Percentiles rank a stretch among this genome's conserved stretches.
phyloP scores from a whole-genome alignment of 208 protist genomes.

The Trypanosoma rangeli region DNA sequence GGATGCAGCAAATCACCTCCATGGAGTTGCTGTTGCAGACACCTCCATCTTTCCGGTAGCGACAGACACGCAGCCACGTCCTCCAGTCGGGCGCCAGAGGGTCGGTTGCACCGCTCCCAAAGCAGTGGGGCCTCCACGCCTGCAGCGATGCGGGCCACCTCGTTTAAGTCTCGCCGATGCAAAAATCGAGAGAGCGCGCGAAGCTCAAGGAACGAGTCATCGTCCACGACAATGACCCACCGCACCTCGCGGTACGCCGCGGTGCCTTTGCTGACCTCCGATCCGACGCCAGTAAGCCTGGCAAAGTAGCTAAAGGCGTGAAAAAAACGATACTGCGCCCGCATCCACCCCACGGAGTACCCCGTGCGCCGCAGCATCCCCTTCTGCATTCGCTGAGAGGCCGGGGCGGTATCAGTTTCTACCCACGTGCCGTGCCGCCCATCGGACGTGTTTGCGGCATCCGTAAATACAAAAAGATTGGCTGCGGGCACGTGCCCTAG shows the following conservation, averaged over 20 bases:
- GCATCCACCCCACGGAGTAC: slow-evolving; percentile 25
- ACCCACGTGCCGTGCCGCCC: slow-evolving; percentile 28
- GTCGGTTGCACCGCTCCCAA: background rate
- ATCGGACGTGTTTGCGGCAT: slow-evolving; percentile 18
- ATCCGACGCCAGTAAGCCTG: background rate
- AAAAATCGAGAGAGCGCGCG: slow-evolving; percentile 20
- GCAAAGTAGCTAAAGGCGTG: slow-evolving; percentile 15
- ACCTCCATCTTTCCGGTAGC: background rate
- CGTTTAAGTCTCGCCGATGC: slow-evolving; percentile 10
- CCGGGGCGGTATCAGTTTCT: slow-evolving; percentile 6
- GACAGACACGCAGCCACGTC: background rate
- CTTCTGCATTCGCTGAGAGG: background rate
- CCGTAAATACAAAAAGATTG: slow-evolving; percentile 29
- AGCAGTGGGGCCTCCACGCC: background rate
- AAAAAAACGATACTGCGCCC: slow-evolving; percentile 31
- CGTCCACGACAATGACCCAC: slow-evolving; percentile 27
- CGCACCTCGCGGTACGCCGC: background rate
- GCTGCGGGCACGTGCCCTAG: slow-evolving; percentile 20
- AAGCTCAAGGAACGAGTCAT: slow-evolving; percentile 31
- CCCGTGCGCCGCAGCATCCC: slow-evolving; percentile 11
- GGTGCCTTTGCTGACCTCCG: background rate
- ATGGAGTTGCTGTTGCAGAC: background rate
- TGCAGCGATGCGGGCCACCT: background rate
- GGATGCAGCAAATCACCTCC: background rate
- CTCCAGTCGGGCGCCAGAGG: background rate